Base-by-base conservation (phyloP, 192 early-diverging fungal species). In the Neocallimastix lanati region DNA sequence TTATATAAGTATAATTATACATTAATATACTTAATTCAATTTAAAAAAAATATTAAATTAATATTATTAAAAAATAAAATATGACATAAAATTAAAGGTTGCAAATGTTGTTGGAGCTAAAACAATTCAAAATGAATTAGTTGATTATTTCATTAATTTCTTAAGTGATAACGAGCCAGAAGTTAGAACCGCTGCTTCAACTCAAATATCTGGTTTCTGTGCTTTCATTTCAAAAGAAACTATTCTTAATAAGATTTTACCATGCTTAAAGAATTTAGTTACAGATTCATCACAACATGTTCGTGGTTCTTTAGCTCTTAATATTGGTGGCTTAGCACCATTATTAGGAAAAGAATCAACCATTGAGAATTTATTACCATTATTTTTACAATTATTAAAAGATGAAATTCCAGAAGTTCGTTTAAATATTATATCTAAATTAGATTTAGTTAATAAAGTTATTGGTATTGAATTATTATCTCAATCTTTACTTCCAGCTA, bases 381-480 rank as follows among this genome's bases (percentile, higher is more conserved):
- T 98, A 80, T 96, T 99, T 84, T 85, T 99, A 83, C 96, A 94
- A 58, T 90, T 98, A 81, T 88, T 99, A 79, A 99, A 98, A 87
- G 98, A 99, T 82, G 95, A 96, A 82, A 93, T 94, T 82, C 91
- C 96, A 21, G 98, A 99, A 77, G 98, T 99, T 78, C 93, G 98
- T 78, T 90, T 99, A 29, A 98, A 98, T 86, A 95, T 99, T 79
- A 99, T 99, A 82, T 97, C 96, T 18, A 96, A 97, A 86, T 88
- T 99, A 37, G 96, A 99, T 81, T 91, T 91, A 40, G 96, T 98
- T 27, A 98, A 99, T 85, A 88, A 92, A 83, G 94, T 94, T 76
- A 98, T 99, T 82, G 98, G 98, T 77, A 97, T 99, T 81, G 96
- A 99, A 80, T 91, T 96, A 29, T 88, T 99, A 37, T 98, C 98